Conservation (phyloP, 768 basidiomycete genomes). For the Lanmaoa pseudosensibilis region DNA sequence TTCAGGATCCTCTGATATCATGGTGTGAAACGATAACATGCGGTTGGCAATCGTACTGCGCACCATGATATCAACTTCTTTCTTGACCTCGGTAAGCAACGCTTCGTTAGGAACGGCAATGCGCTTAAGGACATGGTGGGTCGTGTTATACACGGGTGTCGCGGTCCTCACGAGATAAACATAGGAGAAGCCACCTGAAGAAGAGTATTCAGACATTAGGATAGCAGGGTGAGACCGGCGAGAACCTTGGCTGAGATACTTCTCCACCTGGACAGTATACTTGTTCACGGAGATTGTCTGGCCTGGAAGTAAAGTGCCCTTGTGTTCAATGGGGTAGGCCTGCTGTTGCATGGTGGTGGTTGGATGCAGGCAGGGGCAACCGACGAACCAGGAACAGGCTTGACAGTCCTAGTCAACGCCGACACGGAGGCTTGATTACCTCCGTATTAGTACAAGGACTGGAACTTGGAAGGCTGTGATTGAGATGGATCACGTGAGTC, state of each 20-base stretch:
- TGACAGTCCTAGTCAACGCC: conserved; percentile 2
- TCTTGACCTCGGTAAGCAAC: conserved; percentile 91
- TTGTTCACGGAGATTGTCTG: conserved; percentile 90
- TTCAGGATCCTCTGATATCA: conserved; percentile 74
- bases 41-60: conserved; percentile 23
- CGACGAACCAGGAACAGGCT: conserved; percentile 4
- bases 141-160: conserved; percentile 84
- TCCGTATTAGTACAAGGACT: not conserved
- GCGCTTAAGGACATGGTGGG: conserved; percentile 94
- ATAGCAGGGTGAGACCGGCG: conserved; percentile 4
- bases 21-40: conserved; percentile 28
- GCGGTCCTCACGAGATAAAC: conserved; percentile 93
- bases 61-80: conserved; percentile 99
- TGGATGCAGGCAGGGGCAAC: conserved; percentile 2
- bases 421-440: not conserved
- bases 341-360: conserved; percentile 40
- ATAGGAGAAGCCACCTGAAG: conserved; percentile 91
- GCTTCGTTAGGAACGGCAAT: conserved; percentile 89
- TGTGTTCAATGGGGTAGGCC: conserved; percentile 44
- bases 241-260: conserved; percentile 92
- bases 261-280: conserved; percentile 87
- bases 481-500: conserved; percentile 17
- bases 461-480: not conserved
- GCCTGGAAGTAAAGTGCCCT: conserved; percentile 75
- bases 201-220: conserved; percentile 16